A percentile compares a stretch with the other conserved stretches of the same genome.
phyloP scores from a whole-genome alignment of 106 monocot genomes.

The Dioscorea dumetorum region DNA sequence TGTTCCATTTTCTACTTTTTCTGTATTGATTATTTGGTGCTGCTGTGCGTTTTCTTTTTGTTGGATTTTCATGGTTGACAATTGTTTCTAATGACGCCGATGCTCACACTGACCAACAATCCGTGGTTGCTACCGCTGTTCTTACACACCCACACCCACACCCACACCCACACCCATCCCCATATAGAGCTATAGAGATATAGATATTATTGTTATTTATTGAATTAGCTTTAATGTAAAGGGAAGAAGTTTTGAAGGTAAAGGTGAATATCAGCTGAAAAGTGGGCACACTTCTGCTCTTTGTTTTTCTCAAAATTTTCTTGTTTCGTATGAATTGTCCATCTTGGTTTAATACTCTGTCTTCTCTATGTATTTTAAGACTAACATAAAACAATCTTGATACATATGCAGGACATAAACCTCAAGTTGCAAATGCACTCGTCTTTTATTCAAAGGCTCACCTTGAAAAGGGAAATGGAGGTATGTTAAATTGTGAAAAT shows the following conservation, averaged over 20 bases:
- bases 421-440: conserved; percentile 60
- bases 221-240: too few relatives aligned
- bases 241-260: too few relatives aligned
- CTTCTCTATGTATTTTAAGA: not conserved
- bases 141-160: too few relatives aligned
- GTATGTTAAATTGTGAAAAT: conserved; percentile 17
- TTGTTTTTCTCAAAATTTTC: not conserved
- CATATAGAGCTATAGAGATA: too few relatives aligned
- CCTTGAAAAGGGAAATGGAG: conserved; percentile 72
- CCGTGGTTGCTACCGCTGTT: too few relatives aligned
- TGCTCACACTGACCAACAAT: too few relatives aligned
- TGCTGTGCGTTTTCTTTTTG: not conserved
- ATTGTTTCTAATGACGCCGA: too few relatives aligned
- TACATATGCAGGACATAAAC: conserved; percentile 38
- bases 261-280: too few relatives aligned
- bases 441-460: conserved; percentile 68
- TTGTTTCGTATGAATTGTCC: not conserved
- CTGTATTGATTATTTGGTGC: not conserved
- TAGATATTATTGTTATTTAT: too few relatives aligned
- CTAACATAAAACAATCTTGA: not conserved
- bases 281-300: too few relatives aligned
- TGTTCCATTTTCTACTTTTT: not conserved
- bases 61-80: not conserved
- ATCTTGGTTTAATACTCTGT: not conserved
- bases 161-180: too few relatives aligned